phyloP scores from a whole-genome alignment of 805 yeast species.

The Pichia exigua region DNA sequence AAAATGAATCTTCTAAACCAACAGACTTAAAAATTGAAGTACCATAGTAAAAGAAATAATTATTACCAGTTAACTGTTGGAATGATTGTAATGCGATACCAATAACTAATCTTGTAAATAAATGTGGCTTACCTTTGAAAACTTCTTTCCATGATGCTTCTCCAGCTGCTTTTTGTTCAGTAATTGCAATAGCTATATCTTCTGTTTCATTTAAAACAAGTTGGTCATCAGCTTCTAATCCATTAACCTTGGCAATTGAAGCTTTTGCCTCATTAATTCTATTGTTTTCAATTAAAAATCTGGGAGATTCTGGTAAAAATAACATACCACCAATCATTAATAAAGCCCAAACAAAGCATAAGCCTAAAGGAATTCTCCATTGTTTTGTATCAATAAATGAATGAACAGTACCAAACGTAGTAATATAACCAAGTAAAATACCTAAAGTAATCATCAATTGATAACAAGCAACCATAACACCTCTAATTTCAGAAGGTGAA shows the following conservation, averaged over 20 bases:
- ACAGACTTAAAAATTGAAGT: slow-evolving; percentile 51
- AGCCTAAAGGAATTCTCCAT: slow-evolving; percentile 56
- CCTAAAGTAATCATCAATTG: slow-evolving; percentile 63
- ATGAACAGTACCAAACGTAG: slow-evolving; percentile 52
- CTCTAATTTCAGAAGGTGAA: slow-evolving; percentile 61
- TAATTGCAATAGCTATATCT: slow-evolving; percentile 48
- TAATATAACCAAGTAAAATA: slow-evolving; percentile 59
- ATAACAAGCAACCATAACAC: slow-evolving; percentile 58
- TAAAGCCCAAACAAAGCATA: slow-evolving; percentile 42
- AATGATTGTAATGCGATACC: slow-evolving; percentile 52
- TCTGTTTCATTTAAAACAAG: slow-evolving; percentile 45
- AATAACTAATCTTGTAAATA: slow-evolving; percentile 42
- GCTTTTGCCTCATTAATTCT: slow-evolving; percentile 41
- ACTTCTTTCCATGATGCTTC: slow-evolving; percentile 56
- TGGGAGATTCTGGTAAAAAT: slow-evolving; percentile 62
- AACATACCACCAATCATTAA: slow-evolving; percentile 40
- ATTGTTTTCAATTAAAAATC: slow-evolving; percentile 45
- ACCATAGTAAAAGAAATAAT: slow-evolving; percentile 60
- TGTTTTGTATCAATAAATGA: slow-evolving; percentile 38
- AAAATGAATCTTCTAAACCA: slow-evolving; percentile 46
- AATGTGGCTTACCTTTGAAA: slow-evolving; percentile 52
- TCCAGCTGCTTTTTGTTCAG: slow-evolving; percentile 53
- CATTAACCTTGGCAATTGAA: slow-evolving; percentile 52
- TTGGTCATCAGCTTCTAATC: slow-evolving; percentile 42
- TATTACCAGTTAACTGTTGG: slow-evolving; percentile 56